A percentile compares a stretch with the other conserved stretches of the same genome.
phyloP scores from a whole-genome alignment of 139 green algal species.

The Chlorella sp. region DNA sequence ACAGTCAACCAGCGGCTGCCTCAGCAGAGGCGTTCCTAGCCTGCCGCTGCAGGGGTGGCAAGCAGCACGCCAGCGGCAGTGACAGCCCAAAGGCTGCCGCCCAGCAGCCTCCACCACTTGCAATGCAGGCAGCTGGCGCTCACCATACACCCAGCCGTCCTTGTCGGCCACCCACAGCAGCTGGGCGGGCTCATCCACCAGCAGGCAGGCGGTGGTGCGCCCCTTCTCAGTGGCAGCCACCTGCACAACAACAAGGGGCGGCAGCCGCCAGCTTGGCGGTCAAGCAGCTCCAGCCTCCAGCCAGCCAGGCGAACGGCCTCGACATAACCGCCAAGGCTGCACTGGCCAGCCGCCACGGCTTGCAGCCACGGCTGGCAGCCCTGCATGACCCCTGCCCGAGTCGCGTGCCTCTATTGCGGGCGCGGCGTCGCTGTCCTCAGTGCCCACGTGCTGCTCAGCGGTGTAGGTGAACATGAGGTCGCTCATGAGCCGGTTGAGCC shows the following conservation, averaged over 20 bases:
- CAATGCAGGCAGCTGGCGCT: neutral
- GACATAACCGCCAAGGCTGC: no score
- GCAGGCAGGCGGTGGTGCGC: constrained; percentile 35
- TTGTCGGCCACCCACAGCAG: constrained; percentile 62
- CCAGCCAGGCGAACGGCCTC: no score
- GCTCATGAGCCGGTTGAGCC: constrained; percentile 7
- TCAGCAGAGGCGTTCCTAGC: no score
- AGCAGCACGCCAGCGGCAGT: no score
- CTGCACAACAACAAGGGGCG: no score
- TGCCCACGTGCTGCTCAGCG: neutral
- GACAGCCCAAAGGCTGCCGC: neutral
- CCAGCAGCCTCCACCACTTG: neutral
- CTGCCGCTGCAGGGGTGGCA: no score
- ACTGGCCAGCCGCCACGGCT: no score
- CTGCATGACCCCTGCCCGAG: no score
- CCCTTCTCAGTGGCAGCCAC: neutral
- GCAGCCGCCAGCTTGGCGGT: no score
- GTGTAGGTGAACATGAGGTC: constrained; percentile 11
- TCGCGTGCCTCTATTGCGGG: constrained; percentile 38
- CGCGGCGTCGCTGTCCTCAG: constrained; percentile 58
- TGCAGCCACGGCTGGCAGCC: no score
- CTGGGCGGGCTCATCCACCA: constrained; percentile 39
- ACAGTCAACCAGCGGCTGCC: no score
- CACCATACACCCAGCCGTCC: constrained; percentile 53
- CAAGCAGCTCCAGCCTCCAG: no score